Conservation (phyloP, 1,139 yeast species). For the Kodamaea fungicola region DNA sequence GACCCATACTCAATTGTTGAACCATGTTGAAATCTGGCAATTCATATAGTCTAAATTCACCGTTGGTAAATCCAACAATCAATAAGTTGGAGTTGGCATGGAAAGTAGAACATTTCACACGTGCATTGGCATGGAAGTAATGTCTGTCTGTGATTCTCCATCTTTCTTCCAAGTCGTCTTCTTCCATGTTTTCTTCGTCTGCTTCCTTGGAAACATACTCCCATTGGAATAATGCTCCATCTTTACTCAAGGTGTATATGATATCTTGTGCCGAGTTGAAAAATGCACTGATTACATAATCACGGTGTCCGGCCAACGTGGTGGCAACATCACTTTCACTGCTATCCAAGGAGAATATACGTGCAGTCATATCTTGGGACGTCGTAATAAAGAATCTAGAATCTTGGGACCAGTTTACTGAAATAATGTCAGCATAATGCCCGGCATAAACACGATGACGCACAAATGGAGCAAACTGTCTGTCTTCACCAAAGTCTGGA, state of each 20-base stretch:
- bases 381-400: constrained; percentile 83
- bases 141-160: constrained; percentile 87
- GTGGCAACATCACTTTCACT: constrained; percentile 79
- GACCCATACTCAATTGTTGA: constrained; percentile 91
- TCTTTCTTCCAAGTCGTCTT: constrained; percentile 36
- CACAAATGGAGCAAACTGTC: constrained; percentile 95
- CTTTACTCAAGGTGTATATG: constrained; percentile 88
- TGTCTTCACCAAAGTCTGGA: constrained; percentile 66
- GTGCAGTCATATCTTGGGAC: constrained; percentile 85
- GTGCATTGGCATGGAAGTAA: constrained; percentile 68
- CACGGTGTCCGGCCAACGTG: constrained; percentile 90
- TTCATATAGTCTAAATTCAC: constrained; percentile 92
- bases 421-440: constrained; percentile 78
- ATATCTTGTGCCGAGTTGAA: constrained; percentile 83
- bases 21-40: constrained; percentile 66
- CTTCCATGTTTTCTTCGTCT: constrained; percentile 34
- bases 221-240: constrained; percentile 94
- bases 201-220: constrained; percentile 62
- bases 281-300: constrained; percentile 81
- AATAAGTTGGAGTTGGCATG: constrained; percentile 69
- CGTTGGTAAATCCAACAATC: constrained; percentile 87
- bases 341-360: constrained; percentile 74
- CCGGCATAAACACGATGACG: constrained; percentile 90
- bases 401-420: constrained; percentile 86
- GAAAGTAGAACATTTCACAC: constrained; percentile 78